phyloP scores from a whole-genome alignment of 257 asterid genomes.

The Apocynum venetum region DNA sequence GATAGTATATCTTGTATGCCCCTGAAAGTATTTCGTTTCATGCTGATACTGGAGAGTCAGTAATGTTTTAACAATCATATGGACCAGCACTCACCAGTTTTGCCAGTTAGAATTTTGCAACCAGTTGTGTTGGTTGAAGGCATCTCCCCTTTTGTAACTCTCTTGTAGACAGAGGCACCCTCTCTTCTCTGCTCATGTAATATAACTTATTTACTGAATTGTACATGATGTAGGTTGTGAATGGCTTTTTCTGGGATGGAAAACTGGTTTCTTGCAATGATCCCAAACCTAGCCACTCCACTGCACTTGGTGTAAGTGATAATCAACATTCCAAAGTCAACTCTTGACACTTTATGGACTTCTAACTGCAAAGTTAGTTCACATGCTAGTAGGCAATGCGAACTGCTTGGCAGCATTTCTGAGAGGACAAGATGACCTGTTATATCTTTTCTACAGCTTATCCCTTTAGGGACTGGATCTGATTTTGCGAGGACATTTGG shows the following conservation, averaged over 20 bases:
- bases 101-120: neutral
- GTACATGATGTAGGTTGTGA: slow-evolving; percentile 56
- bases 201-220: neutral
- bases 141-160: neutral
- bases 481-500: slow-evolving; percentile 90
- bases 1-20: neutral
- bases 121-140: neutral
- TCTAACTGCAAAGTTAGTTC: slow-evolving; percentile 17
- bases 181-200: neutral
- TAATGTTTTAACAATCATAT: neutral
- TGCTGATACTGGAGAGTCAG: neutral
- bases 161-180: neutral
- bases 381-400: slow-evolving; percentile 9
- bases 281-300: slow-evolving; percentile 34
- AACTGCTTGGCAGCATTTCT: slow-evolving; percentile 19
- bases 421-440: slow-evolving; percentile 17
- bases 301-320: slow-evolving; percentile 87
- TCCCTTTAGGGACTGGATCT: slow-evolving; percentile 94
- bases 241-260: slow-evolving; percentile 84
- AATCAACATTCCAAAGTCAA: slow-evolving; percentile 10
- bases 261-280: slow-evolving; percentile 58
- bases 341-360: slow-evolving; percentile 7
- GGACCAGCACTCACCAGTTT: neutral
- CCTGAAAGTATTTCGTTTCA: neutral
- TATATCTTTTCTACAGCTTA: slow-evolving; percentile 55